Conservation (phyloP, 2,329 filamentous ascomycete species). For the Pseudocercospora pini-densiflorae region DNA sequence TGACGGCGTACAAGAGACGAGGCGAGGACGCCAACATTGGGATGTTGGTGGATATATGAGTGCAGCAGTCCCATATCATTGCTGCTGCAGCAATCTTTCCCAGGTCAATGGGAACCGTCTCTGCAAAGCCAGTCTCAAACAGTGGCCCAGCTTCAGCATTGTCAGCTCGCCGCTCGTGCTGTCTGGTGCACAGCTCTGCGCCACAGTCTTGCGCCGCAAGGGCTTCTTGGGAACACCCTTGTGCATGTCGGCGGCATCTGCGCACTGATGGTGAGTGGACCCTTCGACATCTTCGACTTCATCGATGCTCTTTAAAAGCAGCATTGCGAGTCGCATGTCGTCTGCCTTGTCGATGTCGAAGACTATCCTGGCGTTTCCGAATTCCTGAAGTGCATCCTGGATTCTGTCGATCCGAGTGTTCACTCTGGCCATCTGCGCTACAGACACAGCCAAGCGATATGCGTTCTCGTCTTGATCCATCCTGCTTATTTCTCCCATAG, state of each 20-base stretch:
- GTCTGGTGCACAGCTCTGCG: not conserved
- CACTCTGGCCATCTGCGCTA: conserved; percentile 10
- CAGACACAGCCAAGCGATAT: not conserved
- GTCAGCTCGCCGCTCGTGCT: not conserved
- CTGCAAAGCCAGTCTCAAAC: conserved; percentile 7
- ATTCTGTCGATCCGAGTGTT: conserved; percentile 5
- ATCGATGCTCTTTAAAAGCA: conserved; percentile 9
- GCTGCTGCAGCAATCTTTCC: conserved; percentile 8
- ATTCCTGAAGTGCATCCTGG: not conserved
- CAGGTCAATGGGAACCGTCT: conserved; percentile 16
- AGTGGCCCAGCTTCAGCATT: conserved; percentile 9
- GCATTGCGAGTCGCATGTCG: conserved; percentile 10
- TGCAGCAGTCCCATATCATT: not conserved
- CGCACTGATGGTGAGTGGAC: not conserved
- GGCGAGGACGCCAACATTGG: not conserved
- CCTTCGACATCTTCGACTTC: not conserved
- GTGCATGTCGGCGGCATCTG: not conserved
- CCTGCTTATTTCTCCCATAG: not conserved
- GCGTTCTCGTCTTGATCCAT: not conserved
- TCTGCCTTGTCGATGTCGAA: conserved; percentile 2
- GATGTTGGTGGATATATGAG: not conserved
- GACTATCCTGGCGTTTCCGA: not conserved
- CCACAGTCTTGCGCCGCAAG: not conserved
- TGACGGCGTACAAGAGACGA: not conserved
- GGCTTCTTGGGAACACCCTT: not conserved